Conservation (phyloP, 306 rosid species). For the apple (Malus domestica) region DNA sequence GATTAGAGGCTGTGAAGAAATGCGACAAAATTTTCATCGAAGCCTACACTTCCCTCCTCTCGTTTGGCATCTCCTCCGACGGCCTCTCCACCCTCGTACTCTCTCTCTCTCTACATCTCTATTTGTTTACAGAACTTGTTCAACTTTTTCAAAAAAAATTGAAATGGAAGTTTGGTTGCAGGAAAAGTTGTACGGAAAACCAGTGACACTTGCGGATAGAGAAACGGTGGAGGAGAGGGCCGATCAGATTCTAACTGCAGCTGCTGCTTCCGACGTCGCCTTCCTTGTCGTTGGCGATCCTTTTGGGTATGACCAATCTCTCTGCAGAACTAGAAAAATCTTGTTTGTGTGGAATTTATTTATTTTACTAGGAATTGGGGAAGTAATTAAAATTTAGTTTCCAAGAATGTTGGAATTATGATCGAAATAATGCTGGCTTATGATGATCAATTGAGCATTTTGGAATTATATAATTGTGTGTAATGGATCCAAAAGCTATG, state of each 20-base stretch:
- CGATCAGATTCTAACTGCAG: slow-evolving; percentile 31
- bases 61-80: slow-evolving; percentile 66
- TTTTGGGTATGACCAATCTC: slow-evolving; percentile 37
- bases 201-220: slow-evolving; percentile 72
- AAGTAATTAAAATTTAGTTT: neutral
- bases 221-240: slow-evolving; percentile 87
- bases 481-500: neutral
- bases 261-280: slow-evolving; percentile 42
- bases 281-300: slow-evolving; percentile 54
- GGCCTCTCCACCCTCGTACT: slow-evolving; percentile 65
- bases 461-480: neutral
- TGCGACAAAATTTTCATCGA: slow-evolving; percentile 66
- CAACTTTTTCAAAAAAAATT: neutral
- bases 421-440: neutral
- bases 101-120: neutral
- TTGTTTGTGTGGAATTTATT: too few species aligned
- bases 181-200: slow-evolving; percentile 68
- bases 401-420: neutral
- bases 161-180: neutral
- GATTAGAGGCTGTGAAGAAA: slow-evolving; percentile 70
- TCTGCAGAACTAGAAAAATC: neutral
- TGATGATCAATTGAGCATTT: neutral
- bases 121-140: neutral
- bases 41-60: slow-evolving; percentile 90
- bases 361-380: neutral